These are phyloP conservation scores for Magnaporthiopsis rhizophila DNA, from an alignment of 2,329 filamentous ascomycete genomes.

Conservation along the genomic window DNA sequence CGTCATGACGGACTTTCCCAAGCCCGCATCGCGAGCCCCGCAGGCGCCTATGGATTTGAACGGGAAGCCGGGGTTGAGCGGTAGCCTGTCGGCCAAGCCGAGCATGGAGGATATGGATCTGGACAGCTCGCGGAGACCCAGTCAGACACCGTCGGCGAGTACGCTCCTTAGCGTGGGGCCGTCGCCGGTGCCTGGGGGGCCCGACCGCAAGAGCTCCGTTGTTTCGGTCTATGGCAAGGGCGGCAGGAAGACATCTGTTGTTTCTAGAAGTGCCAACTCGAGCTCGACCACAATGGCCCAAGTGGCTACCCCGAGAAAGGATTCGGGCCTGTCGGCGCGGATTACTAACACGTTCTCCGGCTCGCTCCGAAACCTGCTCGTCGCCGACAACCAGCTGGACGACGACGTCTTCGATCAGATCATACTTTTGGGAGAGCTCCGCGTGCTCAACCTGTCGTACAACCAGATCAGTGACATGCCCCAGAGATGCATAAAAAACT, in stretches of 20 bases:
- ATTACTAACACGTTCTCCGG: slow-evolving; percentile 81
- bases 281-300: slow-evolving; percentile 44
- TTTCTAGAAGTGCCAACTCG: slow-evolving; percentile 52
- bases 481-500: slow-evolving; percentile 76
- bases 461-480: slow-evolving; percentile 93
- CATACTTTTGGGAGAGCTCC: slow-evolving; percentile 70
- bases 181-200: slow-evolving; percentile 53
- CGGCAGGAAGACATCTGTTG: slow-evolving; percentile 76
- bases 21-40: slow-evolving; percentile 64
- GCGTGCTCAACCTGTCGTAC: slow-evolving; percentile 88
- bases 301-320: slow-evolving; percentile 59
- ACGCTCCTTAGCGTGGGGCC: slow-evolving; percentile 68
- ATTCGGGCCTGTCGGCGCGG: slow-evolving; percentile 76
- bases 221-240: slow-evolving; percentile 73
- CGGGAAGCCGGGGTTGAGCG: slow-evolving; percentile 34
- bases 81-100: slow-evolving; percentile 49
- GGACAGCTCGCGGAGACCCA: slow-evolving; percentile 61
- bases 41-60: slow-evolving; percentile 46
- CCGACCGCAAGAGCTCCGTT: slow-evolving; percentile 72
- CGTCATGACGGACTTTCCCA: slow-evolving; percentile 82
- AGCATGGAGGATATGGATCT: slow-evolving; percentile 69
- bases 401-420: slow-evolving; percentile 95
- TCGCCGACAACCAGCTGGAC: slow-evolving; percentile 89
- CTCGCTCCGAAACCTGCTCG: slow-evolving; percentile 73
- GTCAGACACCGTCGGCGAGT: slow-evolving; percentile 62